Percentiles rank a stretch among this genome's conserved stretches.
Evolutionary conservation across 1,284 basidiomycete species (phyloP).

Genomic region (Leccinum fallax): DNA sequence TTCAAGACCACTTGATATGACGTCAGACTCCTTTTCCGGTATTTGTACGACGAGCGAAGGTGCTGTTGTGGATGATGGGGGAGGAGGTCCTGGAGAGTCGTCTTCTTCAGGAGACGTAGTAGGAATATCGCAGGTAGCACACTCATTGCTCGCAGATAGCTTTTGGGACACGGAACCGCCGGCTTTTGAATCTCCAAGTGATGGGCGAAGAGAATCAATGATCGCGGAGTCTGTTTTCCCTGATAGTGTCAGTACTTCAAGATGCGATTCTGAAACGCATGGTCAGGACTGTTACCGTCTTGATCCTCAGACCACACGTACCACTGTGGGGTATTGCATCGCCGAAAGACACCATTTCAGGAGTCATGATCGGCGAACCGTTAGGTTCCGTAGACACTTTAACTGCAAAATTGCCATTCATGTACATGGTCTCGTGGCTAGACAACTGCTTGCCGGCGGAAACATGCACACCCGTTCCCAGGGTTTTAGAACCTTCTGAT

Average conservation of each 20-base stretch:
- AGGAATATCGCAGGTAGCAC: slow-evolving; percentile 11
- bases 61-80: slow-evolving; percentile 12
- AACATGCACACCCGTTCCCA: slow-evolving; percentile 20
- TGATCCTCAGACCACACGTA: slow-evolving; percentile 8
- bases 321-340: slow-evolving; percentile 17
- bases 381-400: slow-evolving; percentile 11
- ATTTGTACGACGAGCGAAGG: slow-evolving; percentile 16
- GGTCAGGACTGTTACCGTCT: slow-evolving; percentile 14
- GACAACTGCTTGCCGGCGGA: slow-evolving; percentile 16
- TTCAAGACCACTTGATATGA: slow-evolving; percentile 14
- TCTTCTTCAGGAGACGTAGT: slow-evolving; percentile 8
- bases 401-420: slow-evolving; percentile 17
- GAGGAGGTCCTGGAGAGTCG: slow-evolving; percentile 11
- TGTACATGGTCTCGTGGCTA: slow-evolving; percentile 26
- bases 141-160: slow-evolving; percentile 10
- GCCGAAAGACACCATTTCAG: slow-evolving; percentile 11
- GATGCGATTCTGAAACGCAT: slow-evolving; percentile 17
- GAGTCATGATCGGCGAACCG: slow-evolving; percentile 5
- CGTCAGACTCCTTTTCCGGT: slow-evolving; percentile 19
- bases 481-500: slow-evolving; percentile 24
- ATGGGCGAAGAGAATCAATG: slow-evolving; percentile 4
- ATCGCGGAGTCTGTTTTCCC: slow-evolving; percentile 13
- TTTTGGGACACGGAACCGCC: slow-evolving; percentile 5
- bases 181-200: slow-evolving; percentile 10
- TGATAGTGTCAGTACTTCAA: slow-evolving; percentile 12